Evolutionary conservation across 176 grass and related monocot species (phyloP).

Genomic region (Guadua angustifolia): DNA sequence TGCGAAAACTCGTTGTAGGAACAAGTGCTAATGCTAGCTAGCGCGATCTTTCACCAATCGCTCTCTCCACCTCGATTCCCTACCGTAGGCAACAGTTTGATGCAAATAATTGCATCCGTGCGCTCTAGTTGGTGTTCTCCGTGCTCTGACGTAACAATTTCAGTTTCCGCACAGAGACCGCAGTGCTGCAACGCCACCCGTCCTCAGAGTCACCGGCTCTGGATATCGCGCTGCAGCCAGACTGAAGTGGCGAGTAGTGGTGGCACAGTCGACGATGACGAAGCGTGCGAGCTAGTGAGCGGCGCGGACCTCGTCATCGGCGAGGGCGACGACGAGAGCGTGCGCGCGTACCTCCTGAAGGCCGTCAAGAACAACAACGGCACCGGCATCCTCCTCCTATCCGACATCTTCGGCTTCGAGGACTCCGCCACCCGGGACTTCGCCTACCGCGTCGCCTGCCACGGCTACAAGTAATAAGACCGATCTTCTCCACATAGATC

Average conservation of each 20-base stretch:
- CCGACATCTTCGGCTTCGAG: conserved; percentile 88
- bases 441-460: conserved; percentile 85
- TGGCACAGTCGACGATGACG: conserved; percentile 63
- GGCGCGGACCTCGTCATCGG: conserved; percentile 77
- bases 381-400: conserved; percentile 74
- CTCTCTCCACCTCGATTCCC: neutral
- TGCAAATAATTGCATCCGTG: neutral
- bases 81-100: neutral
- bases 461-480: conserved; percentile 78
- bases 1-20: neutral
- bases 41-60: neutral
- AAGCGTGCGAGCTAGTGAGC: conserved; percentile 84
- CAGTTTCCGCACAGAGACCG: conserved; percentile 61
- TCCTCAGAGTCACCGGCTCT: neutral
- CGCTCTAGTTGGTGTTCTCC: neutral
- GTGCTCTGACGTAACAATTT: conserved; percentile 67
- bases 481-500: neutral
- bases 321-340: conserved; percentile 59
- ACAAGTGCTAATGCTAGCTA: neutral
- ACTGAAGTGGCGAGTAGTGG: conserved; percentile 16
- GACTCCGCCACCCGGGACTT: conserved; percentile 86
- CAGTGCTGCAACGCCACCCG: neutral
- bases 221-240: conserved; percentile 39
- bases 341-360: conserved; percentile 68
- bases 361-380: conserved; percentile 99